These are phyloP conservation scores for Clonostachys rosea DNA, from an alignment of 2,329 filamentous ascomycete genomes.

Conservation along the genomic window DNA sequence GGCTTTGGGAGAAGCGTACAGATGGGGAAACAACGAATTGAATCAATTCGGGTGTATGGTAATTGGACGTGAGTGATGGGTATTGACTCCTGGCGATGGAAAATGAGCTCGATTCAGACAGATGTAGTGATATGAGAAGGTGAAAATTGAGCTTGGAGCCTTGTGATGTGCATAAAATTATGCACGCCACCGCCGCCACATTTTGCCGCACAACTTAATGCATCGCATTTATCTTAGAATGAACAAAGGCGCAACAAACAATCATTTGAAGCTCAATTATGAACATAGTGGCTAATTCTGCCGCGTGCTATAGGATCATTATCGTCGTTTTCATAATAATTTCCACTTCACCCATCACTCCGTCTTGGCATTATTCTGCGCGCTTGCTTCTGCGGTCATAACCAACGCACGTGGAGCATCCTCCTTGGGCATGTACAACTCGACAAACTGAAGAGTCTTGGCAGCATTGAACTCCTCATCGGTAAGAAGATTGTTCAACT, in stretches of 20 bases:
- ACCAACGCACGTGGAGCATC: conserved; percentile 71
- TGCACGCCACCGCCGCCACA: too few species aligned
- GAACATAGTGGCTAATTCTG: not conserved
- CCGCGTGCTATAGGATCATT: not conserved
- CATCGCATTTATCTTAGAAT: too few species aligned
- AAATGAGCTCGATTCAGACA: too few species aligned
- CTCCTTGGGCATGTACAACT: conserved; percentile 74
- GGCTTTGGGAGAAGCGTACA: too few species aligned
- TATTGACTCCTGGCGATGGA: too few species aligned
- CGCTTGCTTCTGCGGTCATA: conserved; percentile 66
- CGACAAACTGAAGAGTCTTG: conserved; percentile 63
- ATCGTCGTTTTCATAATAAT: not conserved
- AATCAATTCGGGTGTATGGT: too few species aligned
- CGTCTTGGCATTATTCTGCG: conserved; percentile 56
- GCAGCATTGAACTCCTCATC: conserved; percentile 59
- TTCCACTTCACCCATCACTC: conserved; percentile 9
- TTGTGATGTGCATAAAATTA: too few species aligned
- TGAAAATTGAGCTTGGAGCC: too few species aligned
- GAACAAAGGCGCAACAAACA: not conserved
- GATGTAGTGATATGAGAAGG: too few species aligned
- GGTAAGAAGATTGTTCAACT: conserved; percentile 61
- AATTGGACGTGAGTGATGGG: too few species aligned
- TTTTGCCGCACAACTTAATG: too few species aligned
- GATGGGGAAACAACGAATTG: too few species aligned
- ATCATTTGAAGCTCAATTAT: not conserved